Evolutionary conservation across 2,329 filamentous ascomycete species (phyloP).

Genomic region (Phoma sp.): DNA sequence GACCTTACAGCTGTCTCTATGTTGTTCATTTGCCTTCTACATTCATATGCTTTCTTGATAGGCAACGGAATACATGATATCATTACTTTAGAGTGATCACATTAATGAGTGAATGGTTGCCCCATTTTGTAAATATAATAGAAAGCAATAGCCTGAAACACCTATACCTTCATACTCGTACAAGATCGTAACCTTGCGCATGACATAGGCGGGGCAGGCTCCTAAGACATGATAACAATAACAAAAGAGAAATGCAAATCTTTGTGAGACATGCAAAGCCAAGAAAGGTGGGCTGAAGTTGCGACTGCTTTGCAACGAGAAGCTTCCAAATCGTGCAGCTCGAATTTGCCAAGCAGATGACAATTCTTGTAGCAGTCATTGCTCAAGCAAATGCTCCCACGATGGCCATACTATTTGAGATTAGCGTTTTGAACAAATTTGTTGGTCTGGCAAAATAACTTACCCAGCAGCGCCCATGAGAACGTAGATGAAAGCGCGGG

Average conservation of each 20-base stretch:
- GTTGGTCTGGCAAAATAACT: slow-evolving; percentile 25
- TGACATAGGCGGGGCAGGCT: neutral
- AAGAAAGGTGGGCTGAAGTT: neutral
- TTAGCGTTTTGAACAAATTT: slow-evolving; percentile 13
- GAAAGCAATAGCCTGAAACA: slow-evolving; percentile 17
- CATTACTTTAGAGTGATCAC: slow-evolving; percentile 36
- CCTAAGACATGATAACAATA: neutral
- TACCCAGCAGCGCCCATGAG: slow-evolving; percentile 43
- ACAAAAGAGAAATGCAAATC: neutral
- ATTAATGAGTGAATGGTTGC: slow-evolving; percentile 46
- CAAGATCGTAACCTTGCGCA: slow-evolving; percentile 16
- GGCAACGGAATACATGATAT: slow-evolving; percentile 47
- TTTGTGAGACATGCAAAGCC: neutral
- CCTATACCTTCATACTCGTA: slow-evolving; percentile 21
- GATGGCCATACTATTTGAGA: slow-evolving; percentile 38
- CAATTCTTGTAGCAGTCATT: neutral
- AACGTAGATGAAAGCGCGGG: slow-evolving; percentile 56
- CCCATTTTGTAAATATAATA: slow-evolving; percentile 32
- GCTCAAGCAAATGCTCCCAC: slow-evolving; percentile 46
- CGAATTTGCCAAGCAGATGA: neutral
- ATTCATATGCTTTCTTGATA: slow-evolving; percentile 31
- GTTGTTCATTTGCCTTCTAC: neutral
- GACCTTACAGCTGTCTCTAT: no score
- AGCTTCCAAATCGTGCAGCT: neutral
- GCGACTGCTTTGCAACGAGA: neutral